These are phyloP conservation scores for Populus hybrid DNA, from an alignment of 441 rosid genomes.

Conservation along the genomic window DNA sequence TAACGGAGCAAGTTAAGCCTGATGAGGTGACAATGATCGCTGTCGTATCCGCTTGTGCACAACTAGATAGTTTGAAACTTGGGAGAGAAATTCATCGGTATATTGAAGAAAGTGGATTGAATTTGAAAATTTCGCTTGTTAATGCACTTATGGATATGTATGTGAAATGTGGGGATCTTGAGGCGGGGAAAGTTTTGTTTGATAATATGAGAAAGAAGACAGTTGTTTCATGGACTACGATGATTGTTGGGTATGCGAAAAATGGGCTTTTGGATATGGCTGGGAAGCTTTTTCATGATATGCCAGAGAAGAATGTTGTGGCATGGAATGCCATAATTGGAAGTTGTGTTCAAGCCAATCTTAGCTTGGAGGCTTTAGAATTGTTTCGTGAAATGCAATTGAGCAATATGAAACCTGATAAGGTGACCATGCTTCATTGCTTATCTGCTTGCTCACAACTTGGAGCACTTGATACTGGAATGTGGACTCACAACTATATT, in stretches of 20 bases:
- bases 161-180: slow-evolving; percentile 66
- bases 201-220: slow-evolving; percentile 51
- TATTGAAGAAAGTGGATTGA: slow-evolving; percentile 40
- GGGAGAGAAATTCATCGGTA: slow-evolving; percentile 58
- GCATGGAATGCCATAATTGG: slow-evolving; percentile 89
- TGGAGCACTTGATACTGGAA: slow-evolving; percentile 75
- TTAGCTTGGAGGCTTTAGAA: slow-evolving; percentile 59
- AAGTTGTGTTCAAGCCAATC: slow-evolving; percentile 58
- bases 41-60: slow-evolving; percentile 57
- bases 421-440: slow-evolving; percentile 77
- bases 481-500: slow-evolving; percentile 76
- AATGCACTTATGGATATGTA: slow-evolving; percentile 90
- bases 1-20: slow-evolving; percentile 39
- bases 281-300: slow-evolving; percentile 48
- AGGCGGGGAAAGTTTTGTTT: slow-evolving; percentile 48
- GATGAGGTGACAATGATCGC: slow-evolving; percentile 91
- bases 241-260: slow-evolving; percentile 69
- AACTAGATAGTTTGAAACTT: slow-evolving; percentile 50
- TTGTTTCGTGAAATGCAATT: slow-evolving; percentile 80
- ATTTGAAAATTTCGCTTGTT: slow-evolving; percentile 50
- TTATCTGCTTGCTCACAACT: slow-evolving; percentile 85
- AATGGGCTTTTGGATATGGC: slow-evolving; percentile 53
- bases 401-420: slow-evolving; percentile 51
- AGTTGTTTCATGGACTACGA: slow-evolving; percentile 68
- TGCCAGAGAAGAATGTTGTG: slow-evolving; percentile 73